Base-by-base conservation (phyloP, 192 early-diverging fungal species). In the Coemansia sp. region DNA sequence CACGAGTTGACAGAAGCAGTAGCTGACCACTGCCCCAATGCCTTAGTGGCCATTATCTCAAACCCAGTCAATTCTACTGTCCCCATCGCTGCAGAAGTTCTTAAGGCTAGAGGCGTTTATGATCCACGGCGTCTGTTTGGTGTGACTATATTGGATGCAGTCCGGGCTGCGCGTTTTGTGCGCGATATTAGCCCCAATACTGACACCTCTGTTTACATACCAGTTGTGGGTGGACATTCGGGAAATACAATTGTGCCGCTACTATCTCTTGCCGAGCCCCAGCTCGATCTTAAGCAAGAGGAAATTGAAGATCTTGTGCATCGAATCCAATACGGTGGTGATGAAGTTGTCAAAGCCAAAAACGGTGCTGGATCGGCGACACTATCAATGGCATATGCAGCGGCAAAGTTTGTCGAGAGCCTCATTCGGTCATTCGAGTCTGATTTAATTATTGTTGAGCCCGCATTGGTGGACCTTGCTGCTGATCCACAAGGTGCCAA, bases 261-360 rank as follows among this genome's bases (percentile, higher is more conserved):
- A 27, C 88, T 99, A 65, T 92, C 89, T 62, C 87, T 93, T 85
- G 76, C 79, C 48, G 76, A 81, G 57, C 60, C 60, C 49, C 54
- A 69, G 59, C 67, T 89, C 5, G 68, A 82, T 44, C 91, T 95
- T 70, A 78, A 88, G 68, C 75, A 91, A 71, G 92, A 94, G 64
- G 88, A 97, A 82, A 80, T 90, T 65, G 92, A 94, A 71, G 84
- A 78, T 24, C 82, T 98, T 49, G 96, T 94, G 58, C 65, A 98
- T 82, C 92, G 96, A 51, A 94, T 98, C 64, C 96, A 98, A 83
- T 98, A 89, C 69, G 96, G 95, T 73, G 96, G 96, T 66, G 96
- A 98, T 71, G 96, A 98, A 74, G 94, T 98, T 56, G 96, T 98
- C 76, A 92, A 98, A 87, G 96, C 96, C 72, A 98, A 98, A 87